Evolutionary conservation across 371 early-diverging fungal species (phyloP).

Genomic region (Zopfochytrium polystomum): DNA sequence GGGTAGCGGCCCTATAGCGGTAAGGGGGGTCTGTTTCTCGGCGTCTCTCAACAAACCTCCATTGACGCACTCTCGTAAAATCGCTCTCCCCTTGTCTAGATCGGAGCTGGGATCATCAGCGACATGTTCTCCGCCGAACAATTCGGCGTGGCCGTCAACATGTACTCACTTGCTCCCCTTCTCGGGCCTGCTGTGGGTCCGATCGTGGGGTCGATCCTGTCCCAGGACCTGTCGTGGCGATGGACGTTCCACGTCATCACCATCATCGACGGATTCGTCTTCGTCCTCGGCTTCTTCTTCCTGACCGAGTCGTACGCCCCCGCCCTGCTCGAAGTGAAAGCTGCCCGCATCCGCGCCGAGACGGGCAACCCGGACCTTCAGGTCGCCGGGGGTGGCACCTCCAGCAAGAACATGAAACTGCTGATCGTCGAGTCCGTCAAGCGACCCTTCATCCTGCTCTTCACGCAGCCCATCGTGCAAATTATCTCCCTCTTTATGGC

Average conservation of each 20-base stretch:
- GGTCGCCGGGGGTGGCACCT: not conserved
- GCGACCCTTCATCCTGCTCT: too few relatives aligned
- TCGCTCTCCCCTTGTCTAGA: too few relatives aligned
- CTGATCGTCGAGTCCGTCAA: constrained; percentile 3
- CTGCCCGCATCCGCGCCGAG: not conserved
- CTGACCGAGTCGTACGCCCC: constrained; percentile 14
- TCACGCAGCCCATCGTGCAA: too few relatives aligned
- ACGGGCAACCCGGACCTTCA: not conserved
- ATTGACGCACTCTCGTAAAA: too few relatives aligned
- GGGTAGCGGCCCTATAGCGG: too few relatives aligned
- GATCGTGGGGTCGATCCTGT: constrained; percentile 12
- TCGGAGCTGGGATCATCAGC: too few relatives aligned
- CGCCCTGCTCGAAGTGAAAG: not conserved
- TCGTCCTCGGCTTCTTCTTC: not conserved
- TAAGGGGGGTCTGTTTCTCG: too few relatives aligned
- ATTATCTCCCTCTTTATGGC: too few relatives aligned
- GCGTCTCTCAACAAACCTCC: too few relatives aligned
- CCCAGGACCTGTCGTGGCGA: constrained; percentile 8
- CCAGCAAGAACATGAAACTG: not conserved
- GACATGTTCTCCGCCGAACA: too few relatives aligned
- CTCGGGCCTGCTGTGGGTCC: constrained; percentile 16
- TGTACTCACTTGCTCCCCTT: too few relatives aligned
- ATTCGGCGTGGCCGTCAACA: too few relatives aligned
- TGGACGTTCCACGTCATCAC: constrained; percentile 15
- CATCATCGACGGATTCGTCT: constrained; percentile 5